Conservation (phyloP, 345 rosid genomes). For the Microthlaspi erraticum region DNA sequence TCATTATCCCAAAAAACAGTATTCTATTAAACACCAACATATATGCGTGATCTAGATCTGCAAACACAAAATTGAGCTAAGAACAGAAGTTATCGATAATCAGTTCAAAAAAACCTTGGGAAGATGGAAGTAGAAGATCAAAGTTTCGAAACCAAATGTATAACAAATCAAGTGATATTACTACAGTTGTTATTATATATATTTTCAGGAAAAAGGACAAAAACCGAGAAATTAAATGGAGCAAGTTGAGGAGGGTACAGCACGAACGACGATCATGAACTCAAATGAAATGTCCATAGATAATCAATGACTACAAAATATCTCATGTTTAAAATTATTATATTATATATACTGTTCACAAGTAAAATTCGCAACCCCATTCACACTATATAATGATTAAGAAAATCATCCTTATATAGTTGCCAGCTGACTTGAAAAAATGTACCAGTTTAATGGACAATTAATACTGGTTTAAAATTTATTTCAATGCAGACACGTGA, state of each 20-base stretch:
- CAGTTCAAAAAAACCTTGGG: background rate
- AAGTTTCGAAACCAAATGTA: constrained; percentile 4
- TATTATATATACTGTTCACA: background rate
- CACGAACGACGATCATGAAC: constrained; percentile 46
- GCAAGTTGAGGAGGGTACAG: constrained; percentile 43
- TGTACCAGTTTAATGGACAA: constrained; percentile 25
- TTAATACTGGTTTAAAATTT: background rate
- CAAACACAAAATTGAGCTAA: background rate
- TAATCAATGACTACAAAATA: background rate
- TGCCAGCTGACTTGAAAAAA: constrained; percentile 27
- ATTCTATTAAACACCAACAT: background rate
- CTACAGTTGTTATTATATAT: background rate
- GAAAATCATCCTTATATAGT: background rate
- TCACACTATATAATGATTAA: constrained; percentile 17
- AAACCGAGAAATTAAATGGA: constrained; percentile 35
- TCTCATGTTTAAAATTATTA: background rate
- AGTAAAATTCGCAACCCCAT: background rate
- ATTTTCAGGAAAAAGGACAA: background rate
- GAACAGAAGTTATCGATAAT: background rate
- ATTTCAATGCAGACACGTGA: constrained; percentile 23
- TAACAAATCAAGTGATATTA: constrained; percentile 1
- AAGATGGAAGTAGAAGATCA: background rate
- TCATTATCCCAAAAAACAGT: constrained; percentile 5
- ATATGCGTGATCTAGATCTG: background rate
- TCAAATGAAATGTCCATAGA: constrained; percentile 18